These are phyloP conservation scores for Sugiyamaella boreocaroliniensis DNA, from an alignment of 805 yeast genomes.

Conservation along the genomic window DNA sequence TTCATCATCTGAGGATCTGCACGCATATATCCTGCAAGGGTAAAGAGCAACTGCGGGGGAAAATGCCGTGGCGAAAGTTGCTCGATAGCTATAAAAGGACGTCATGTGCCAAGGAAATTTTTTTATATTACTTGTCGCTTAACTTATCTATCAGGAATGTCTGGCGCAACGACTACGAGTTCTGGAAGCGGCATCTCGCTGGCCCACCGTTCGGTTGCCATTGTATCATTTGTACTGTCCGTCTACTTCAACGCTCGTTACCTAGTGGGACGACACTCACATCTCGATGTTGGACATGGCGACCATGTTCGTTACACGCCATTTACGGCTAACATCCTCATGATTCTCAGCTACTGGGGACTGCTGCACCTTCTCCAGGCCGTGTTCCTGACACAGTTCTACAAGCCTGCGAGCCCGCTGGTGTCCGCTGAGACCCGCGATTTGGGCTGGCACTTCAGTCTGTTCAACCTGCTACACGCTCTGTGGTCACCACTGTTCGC, in stretches of 20 bases:
- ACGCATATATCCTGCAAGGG: neutral
- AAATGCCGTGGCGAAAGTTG: neutral
- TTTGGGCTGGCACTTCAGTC: constrained; percentile 54
- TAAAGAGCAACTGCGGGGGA: neutral
- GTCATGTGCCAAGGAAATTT: neutral
- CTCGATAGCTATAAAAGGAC: neutral
- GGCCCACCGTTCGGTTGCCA: constrained; percentile 30
- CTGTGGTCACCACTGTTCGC: constrained; percentile 61
- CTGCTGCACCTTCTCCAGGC: constrained; percentile 48
- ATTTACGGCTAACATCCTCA: constrained; percentile 44
- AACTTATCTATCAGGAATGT: too few species aligned
- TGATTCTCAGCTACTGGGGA: constrained; percentile 50
- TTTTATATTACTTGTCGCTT: neutral
- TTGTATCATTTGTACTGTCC: constrained; percentile 50
- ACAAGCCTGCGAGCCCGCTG: constrained; percentile 13
- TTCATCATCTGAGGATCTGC: neutral
- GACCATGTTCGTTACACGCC: constrained; percentile 57
- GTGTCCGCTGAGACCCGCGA: constrained; percentile 22
- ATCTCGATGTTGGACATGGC: constrained; percentile 36
- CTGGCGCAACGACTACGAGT: neutral
- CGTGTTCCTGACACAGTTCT: constrained; percentile 28
- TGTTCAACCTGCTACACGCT: constrained; percentile 54
- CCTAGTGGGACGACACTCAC: constrained; percentile 49
- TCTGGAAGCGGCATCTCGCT: neutral
- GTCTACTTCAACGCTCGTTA: constrained; percentile 50